Base-by-base conservation (phyloP, 2,329 filamentous ascomycete species). In the Herpotrichia juniperi region DNA sequence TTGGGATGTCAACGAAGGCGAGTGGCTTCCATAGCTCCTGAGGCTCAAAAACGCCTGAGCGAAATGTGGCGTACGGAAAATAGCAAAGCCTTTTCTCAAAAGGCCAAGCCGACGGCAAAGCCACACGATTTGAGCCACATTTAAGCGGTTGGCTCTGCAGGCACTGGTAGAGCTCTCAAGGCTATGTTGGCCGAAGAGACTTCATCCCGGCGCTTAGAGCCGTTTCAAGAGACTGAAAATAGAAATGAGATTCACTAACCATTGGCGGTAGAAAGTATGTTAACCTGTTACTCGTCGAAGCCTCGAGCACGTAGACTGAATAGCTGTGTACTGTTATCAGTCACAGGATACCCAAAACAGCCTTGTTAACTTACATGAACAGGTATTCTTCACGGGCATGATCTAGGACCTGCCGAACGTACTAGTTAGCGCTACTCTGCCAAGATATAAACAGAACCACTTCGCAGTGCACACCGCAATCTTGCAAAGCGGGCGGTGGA, bases 351-450 rank as follows among this genome's bases (percentile, higher is more conserved):
- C 44, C 39, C 40, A 47, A 57, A 37, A 48, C 16, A 53, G 54
- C 48, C 50, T 61, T 57, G 50, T 32, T 25, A 42, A 70, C 76
- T 67, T 87, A 93, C 63, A 91, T 86, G 67, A 90, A 92, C 28
- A 93, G 80, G 65, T 93, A 93, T 71, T 93, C 90, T 66, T 92
- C 89, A 62, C 82, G 78, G 32, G 83, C 82, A 74, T 85, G 82
- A 50, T 82, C 78, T 71, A 86, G 80, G 48, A 86, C 81, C 83
- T 85, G 34, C 12, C 59, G 45, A 30, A 51, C 53, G 22, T 17
- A 16, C 22, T 39, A 28, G 55, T 71, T 54, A 72, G 63, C 51
- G 45, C 32, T 25, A 24, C 48, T 87, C 81, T 35, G 56, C 30
- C 34, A 28, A 39, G 5, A 37, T 17, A 37, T 12, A 21, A 34